These are phyloP conservation scores for Chlorella vulgaris DNA, from an alignment of 139 green algal genomes.

Conservation along the genomic window DNA sequence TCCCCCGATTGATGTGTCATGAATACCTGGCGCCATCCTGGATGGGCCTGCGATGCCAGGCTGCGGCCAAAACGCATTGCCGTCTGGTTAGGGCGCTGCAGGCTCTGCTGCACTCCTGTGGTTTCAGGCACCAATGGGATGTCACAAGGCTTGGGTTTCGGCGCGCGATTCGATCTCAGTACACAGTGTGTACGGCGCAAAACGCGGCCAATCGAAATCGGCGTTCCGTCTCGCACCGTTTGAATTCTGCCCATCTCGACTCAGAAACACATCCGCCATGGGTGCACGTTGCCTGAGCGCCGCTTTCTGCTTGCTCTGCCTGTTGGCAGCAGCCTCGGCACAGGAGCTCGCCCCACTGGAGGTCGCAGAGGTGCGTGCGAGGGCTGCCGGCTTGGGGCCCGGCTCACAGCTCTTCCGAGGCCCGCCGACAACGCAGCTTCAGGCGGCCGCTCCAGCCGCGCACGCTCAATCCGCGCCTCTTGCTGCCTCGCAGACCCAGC, in stretches of 20 bases:
- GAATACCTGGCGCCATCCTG: constrained; percentile 3
- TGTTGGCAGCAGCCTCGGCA: background rate
- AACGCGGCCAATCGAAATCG: too few relatives aligned
- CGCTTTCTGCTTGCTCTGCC: background rate
- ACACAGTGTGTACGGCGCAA: too few relatives aligned
- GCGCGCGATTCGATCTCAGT: too few relatives aligned
- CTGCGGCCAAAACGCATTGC: background rate
- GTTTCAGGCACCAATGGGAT: background rate
- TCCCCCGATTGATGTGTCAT: background rate
- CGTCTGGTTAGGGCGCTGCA: background rate
- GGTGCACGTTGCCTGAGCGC: background rate
- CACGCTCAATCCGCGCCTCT: background rate
- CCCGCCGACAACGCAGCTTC: background rate
- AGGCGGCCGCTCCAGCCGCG: background rate
- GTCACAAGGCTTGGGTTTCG: background rate
- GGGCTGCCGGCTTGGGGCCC: background rate
- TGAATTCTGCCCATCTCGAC: too few relatives aligned
- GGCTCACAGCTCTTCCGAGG: background rate
- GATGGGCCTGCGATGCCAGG: background rate
- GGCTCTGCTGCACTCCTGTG: background rate
- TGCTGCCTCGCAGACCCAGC: background rate
- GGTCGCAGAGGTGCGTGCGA: background rate
- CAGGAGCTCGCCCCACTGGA: background rate
- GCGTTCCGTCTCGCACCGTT: too few relatives aligned
- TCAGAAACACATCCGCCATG: too few relatives aligned